Evolutionary conservation across 306 rosid species (phyloP).

Genomic region (Fragaria nilgerrensis): DNA sequence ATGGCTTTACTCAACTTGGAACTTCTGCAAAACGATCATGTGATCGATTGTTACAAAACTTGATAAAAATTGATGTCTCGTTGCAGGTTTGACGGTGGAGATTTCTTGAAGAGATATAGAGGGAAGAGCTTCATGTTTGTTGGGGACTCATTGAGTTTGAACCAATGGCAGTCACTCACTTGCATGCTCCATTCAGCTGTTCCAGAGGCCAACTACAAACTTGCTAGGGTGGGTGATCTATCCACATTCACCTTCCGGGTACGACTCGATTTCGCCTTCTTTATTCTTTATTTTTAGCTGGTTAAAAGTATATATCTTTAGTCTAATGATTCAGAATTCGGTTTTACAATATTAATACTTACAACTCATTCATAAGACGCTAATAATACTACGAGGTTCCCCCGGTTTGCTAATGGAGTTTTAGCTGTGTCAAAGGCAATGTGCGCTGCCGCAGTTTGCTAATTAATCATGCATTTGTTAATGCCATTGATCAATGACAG

Average conservation of each 20-base stretch:
- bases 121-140: conserved; percentile 55
- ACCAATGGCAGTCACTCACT: conserved; percentile 63
- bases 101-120: conserved; percentile 39
- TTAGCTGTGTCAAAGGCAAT: background rate
- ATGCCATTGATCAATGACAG: background rate
- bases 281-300: background rate
- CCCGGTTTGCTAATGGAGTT: background rate
- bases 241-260: conserved; percentile 17
- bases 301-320: background rate
- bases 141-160: conserved; percentile 64
- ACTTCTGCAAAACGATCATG: background rate
- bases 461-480: background rate
- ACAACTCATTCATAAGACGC: too few relatives aligned
- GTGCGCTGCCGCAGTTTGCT: background rate
- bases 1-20: background rate
- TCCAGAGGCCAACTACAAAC: background rate
- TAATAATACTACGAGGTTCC: background rate
- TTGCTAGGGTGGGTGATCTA: conserved; percentile 7
- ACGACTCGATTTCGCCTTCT: background rate
- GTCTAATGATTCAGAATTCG: too few relatives aligned
- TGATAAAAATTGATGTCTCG: background rate
- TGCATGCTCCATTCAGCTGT: conserved; percentile 21
- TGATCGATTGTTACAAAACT: background rate
- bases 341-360: background rate
- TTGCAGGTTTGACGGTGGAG: conserved; percentile 47